phyloP scores from a whole-genome alignment of 2,329 filamentous ascomycete species.

The Camillea tinctor region DNA sequence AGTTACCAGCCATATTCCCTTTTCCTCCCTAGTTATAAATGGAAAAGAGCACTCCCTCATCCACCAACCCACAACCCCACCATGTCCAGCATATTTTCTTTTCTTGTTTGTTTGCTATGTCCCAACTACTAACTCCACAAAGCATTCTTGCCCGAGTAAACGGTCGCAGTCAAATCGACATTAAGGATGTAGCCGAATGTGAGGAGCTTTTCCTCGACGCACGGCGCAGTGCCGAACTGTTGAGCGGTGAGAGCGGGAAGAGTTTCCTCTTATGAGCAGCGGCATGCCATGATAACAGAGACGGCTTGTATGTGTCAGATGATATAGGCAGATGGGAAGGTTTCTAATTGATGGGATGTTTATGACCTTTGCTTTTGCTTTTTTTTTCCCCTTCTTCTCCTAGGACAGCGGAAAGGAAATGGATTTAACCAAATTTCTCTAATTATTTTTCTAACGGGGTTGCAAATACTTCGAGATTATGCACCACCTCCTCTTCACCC shows the following conservation, averaged over 20 bases:
- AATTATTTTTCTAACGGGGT: conserved; percentile 21
- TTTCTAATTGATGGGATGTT: background rate
- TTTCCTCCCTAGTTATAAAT: conserved; percentile 1
- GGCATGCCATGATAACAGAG: conserved; percentile 2
- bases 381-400: no score
- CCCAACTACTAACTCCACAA: conserved; percentile 17
- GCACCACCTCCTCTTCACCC: background rate
- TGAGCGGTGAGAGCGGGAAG: conserved; percentile 60
- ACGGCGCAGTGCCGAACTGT: conserved; percentile 70
- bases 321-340: conserved; percentile 11
- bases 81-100: background rate
- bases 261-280: conserved; percentile 60
- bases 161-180: conserved; percentile 72
- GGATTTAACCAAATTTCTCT: conserved; percentile 19
- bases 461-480: conserved; percentile 5
- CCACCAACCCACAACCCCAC: conserved; percentile 1
- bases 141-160: conserved; percentile 87
- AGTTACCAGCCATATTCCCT: conserved; percentile 25
- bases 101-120: background rate
- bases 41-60: background rate
- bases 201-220: conserved; percentile 84
- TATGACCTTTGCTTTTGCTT: conserved; percentile 4
- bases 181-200: conserved; percentile 76
- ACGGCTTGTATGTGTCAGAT: conserved; percentile 6
- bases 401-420: conserved; percentile 19